Conservation (phyloP, 306 rosid genomes). For the Fragaria iinumae region DNA sequence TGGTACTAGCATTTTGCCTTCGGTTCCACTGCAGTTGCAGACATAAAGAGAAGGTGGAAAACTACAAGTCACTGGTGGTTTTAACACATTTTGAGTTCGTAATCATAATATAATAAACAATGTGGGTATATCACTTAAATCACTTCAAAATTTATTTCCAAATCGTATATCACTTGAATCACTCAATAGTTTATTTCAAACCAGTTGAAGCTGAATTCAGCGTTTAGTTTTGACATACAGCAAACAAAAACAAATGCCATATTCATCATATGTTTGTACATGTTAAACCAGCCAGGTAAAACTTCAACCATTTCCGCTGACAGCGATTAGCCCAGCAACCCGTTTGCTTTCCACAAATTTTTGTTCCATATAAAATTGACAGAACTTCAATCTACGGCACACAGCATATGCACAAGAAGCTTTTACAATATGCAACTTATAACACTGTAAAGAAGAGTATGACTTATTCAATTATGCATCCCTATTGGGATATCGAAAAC, state of each 20-base stretch:
- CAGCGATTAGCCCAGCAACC: background rate
- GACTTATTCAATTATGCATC: conserved; percentile 31
- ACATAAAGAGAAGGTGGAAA: background rate
- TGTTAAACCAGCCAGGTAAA: conserved; percentile 3
- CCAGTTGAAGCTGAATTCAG: background rate
- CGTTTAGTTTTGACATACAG: background rate
- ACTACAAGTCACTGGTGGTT: too few relatives aligned
- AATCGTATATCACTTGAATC: background rate
- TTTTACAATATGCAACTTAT: conserved; percentile 1
- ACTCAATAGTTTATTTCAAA: background rate
- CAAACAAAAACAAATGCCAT: background rate
- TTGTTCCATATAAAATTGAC: conserved; percentile 13
- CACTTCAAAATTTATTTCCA: too few relatives aligned
- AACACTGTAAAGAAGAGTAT: conserved; percentile 26
- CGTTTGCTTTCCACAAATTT: conserved; percentile 8
- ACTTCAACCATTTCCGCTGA: background rate
- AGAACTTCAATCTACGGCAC: conserved; percentile 16
- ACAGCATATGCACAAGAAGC: conserved; percentile 33
- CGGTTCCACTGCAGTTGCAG: background rate
- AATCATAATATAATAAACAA: too few relatives aligned
- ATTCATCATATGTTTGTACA: background rate
- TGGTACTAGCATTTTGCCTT: background rate
- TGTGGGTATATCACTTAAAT: too few relatives aligned
- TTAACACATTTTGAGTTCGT: too few relatives aligned
- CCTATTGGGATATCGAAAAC: conserved; percentile 27